phyloP scores from a whole-genome alignment of 805 yeast genomes.

The Yamadazyma paraphyllophila region DNA sequence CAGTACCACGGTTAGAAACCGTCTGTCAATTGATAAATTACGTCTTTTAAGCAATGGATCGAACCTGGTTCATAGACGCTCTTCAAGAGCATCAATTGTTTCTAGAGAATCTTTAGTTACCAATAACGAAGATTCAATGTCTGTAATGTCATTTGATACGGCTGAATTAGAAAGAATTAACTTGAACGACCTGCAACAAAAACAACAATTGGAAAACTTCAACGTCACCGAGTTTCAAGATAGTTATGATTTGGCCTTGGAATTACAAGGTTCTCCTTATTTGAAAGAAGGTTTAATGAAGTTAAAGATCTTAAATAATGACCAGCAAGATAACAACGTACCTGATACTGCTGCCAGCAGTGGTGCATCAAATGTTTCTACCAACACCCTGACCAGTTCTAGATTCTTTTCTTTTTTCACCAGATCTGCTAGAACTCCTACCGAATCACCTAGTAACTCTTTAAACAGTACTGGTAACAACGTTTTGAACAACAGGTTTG shows the following conservation, averaged over 20 bases:
- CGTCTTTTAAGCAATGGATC: conserved; percentile 4
- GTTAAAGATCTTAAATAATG: conserved; percentile 36
- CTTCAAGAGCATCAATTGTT: conserved; percentile 34
- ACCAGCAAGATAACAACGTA: conserved; percentile 29
- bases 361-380: conserved; percentile 16
- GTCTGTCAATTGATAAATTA: conserved; percentile 29
- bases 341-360: conserved; percentile 11
- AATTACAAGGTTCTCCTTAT: conserved; percentile 74
- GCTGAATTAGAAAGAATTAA: conserved; percentile 13
- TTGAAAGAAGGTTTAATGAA: conserved; percentile 68
- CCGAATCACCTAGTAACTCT: conserved; percentile 3
- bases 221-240: conserved; percentile 42
- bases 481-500: conserved; percentile 29
- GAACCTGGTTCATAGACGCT: conserved; percentile 24
- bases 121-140: conserved; percentile 27
- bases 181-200: conserved; percentile 13
- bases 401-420: conserved; percentile 30
- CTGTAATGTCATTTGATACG: conserved; percentile 39
- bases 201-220: conserved; percentile 29
- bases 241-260: conserved; percentile 58
- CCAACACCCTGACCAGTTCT: conserved; percentile 17
- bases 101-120: conserved; percentile 28
- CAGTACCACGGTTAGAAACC: conserved; percentile 13
- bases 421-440: conserved; percentile 9
- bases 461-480: conserved; percentile 16